phyloP scores from a whole-genome alignment of 495 filamentous ascomycete genomes.

The Podospora fimiseda region DNA sequence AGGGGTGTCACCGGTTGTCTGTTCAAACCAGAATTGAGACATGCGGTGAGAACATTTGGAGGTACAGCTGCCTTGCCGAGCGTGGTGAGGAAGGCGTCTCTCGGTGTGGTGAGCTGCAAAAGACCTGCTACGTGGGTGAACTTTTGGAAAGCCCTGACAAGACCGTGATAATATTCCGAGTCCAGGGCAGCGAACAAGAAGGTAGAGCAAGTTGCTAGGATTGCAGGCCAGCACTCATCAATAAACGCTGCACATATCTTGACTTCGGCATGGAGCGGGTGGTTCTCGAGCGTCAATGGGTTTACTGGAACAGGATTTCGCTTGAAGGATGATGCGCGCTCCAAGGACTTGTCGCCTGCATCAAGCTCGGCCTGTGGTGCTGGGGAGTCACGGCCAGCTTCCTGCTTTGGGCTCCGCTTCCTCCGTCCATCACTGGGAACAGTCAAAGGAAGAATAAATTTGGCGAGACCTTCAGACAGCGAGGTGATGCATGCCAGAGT shows the following conservation, averaged over 20 bases:
- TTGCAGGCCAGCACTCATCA: constrained; percentile 89
- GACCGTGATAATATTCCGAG: constrained; percentile 85
- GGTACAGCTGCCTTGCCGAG: constrained; percentile 89
- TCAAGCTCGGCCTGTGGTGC: constrained; percentile 29
- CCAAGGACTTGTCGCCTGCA: constrained; percentile 33
- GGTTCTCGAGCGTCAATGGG: constrained; percentile 64
- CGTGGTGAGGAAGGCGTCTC: constrained; percentile 92
- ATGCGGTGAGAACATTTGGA: constrained; percentile 61
- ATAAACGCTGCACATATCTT: constrained; percentile 73
- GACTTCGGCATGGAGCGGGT: constrained; percentile 64
- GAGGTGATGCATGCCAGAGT: constrained; percentile 81
- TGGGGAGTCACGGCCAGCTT: constrained; percentile 40
- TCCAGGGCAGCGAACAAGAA: constrained; percentile 89
- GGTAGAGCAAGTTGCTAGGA: constrained; percentile 88
- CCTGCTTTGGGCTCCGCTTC: constrained; percentile 42
- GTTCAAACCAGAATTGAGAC: constrained; percentile 39
- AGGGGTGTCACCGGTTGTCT: constrained; percentile 31
- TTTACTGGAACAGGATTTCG: constrained; percentile 67
- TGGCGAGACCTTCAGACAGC: constrained; percentile 86
- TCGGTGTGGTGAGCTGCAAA: constrained; percentile 71
- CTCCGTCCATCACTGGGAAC: constrained; percentile 56
- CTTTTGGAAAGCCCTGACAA: constrained; percentile 93
- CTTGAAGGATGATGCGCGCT: constrained; percentile 46
- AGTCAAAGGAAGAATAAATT: constrained; percentile 84
- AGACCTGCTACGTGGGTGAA: constrained; percentile 92